A percentile compares a stretch with the other conserved stretches of the same genome.
phyloP scores from a whole-genome alignment of 108 stramenopile genomes.

The Cyclotella sp. region DNA sequence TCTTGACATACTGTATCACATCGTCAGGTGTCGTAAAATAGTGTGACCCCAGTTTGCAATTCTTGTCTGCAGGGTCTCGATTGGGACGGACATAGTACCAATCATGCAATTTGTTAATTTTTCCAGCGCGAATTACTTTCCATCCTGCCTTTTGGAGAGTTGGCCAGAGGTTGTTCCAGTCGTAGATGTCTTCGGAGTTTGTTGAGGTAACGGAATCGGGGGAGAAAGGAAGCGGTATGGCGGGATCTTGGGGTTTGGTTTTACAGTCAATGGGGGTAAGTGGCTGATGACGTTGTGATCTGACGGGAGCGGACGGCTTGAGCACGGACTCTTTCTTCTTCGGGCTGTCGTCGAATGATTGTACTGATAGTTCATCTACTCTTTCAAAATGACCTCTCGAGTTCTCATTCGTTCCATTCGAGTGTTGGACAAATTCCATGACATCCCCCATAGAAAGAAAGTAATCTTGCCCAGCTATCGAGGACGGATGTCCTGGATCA shows the following conservation, averaged over 20 bases:
- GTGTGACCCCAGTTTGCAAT: slow-evolving; percentile 23
- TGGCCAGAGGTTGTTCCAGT: slow-evolving; percentile 45
- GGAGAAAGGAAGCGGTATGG: slow-evolving; percentile 33
- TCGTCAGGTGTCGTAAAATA: slow-evolving; percentile 29
- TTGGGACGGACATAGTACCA: slow-evolving; percentile 48
- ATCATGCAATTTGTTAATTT: slow-evolving; percentile 38
- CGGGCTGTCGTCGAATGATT: no score
- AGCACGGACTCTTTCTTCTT: no score
- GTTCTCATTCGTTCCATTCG: background rate
- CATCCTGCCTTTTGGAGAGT: slow-evolving; percentile 37
- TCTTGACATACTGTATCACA: slow-evolving; percentile 30
- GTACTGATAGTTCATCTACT: no score
- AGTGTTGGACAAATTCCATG: slow-evolving; percentile 14
- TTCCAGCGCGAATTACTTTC: slow-evolving; percentile 30
- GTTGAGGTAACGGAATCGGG: slow-evolving; percentile 18
- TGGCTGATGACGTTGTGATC: background rate
- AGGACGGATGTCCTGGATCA: slow-evolving; percentile 25
- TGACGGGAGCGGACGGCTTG: no score
- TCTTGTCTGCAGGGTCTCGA: slow-evolving; percentile 30
- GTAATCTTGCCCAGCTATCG: slow-evolving; percentile 33
- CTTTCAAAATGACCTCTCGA: background rate
- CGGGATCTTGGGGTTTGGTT: slow-evolving; percentile 48
- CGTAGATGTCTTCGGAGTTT: slow-evolving; percentile 15
- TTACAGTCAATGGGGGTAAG: slow-evolving; percentile 31
- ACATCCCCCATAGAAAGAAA: slow-evolving; percentile 43